phyloP scores from a whole-genome alignment of 495 filamentous ascomycete genomes.

The Parachaetomium inaequale region DNA sequence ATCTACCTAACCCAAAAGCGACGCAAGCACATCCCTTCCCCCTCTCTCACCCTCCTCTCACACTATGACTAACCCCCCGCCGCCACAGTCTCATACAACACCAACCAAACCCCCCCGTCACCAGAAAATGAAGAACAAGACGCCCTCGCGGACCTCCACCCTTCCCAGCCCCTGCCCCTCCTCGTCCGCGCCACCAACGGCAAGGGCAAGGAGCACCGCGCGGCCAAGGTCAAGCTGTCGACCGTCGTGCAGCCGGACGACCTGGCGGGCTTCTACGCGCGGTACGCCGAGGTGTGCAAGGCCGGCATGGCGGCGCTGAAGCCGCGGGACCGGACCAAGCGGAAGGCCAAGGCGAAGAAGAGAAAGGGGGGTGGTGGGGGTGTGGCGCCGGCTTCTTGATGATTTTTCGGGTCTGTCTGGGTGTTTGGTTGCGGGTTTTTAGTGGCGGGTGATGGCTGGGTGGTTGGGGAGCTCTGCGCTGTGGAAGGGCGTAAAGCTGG shows the following conservation, averaged over 20 bases:
- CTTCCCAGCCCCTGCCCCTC: conserved; percentile 58
- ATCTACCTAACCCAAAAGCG: conserved; percentile 86
- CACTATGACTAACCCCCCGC: conserved; percentile 19
- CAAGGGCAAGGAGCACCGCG: conserved; percentile 50
- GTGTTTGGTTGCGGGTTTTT: neutral
- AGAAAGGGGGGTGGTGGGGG: conserved; percentile 40
- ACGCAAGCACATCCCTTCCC: conserved; percentile 42
- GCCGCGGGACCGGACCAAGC: conserved; percentile 83
- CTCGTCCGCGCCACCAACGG: conserved; percentile 83
- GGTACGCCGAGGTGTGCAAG: conserved; percentile 92
- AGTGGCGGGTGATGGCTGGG: no score
- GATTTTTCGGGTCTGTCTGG: neutral
- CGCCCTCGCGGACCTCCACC: conserved; percentile 52
- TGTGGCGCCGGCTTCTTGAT: neutral
- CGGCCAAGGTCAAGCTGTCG: conserved; percentile 73
- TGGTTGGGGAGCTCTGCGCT: no score
- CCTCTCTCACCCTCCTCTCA: conserved; percentile 13
- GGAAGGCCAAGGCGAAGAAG: conserved; percentile 76
- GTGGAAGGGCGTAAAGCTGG: no score
- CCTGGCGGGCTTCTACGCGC: conserved; percentile 73
- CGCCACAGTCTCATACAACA: conserved; percentile 10
- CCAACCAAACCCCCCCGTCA: neutral
- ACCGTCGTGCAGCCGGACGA: conserved; percentile 74
- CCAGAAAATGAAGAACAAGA: conserved; percentile 26
- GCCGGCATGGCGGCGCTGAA: conserved; percentile 79